phyloP scores from a whole-genome alignment of 1,284 basidiomycete genomes.

The Ceratobasidium sp. region DNA sequence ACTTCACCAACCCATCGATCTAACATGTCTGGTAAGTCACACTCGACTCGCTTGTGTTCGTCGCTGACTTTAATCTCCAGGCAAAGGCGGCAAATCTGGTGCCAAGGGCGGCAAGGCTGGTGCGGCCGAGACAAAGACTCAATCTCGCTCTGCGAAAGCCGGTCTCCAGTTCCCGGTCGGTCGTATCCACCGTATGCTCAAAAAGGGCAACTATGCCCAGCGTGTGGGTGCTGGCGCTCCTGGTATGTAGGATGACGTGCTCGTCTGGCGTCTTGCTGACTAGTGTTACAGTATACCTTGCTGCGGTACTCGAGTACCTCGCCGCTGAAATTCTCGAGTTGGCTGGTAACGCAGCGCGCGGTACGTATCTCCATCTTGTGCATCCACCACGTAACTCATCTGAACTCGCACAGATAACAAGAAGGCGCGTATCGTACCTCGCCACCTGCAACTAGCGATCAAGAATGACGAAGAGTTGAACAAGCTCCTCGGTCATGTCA shows the following conservation, averaged over 20 bases:
- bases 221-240: slow-evolving; percentile 55
- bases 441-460: slow-evolving; percentile 88
- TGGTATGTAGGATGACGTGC: slow-evolving; percentile 28
- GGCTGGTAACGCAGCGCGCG: slow-evolving; percentile 52
- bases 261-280: not conserved
- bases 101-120: slow-evolving; percentile 59
- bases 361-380: no score
- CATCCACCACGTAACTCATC: no score
- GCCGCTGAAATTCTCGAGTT: slow-evolving; percentile 55
- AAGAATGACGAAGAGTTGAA: slow-evolving; percentile 88
- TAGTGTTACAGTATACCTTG: slow-evolving; percentile 48
- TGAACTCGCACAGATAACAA: slow-evolving; percentile 56
- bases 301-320: slow-evolving; percentile 54
- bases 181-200: slow-evolving; percentile 55
- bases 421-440: slow-evolving; percentile 70
- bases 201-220: slow-evolving; percentile 55
- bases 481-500: slow-evolving; percentile 84
- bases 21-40: slow-evolving; percentile 65
- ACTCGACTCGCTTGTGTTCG: not conserved
- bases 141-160: slow-evolving; percentile 54
- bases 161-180: slow-evolving; percentile 56
- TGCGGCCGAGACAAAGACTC: slow-evolving; percentile 51
- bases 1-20: slow-evolving; percentile 42
- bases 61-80: slow-evolving; percentile 24
- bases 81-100: slow-evolving; percentile 51